Conservation (phyloP, 78 protist genomes). For the Dictyostelium intermedium region DNA sequence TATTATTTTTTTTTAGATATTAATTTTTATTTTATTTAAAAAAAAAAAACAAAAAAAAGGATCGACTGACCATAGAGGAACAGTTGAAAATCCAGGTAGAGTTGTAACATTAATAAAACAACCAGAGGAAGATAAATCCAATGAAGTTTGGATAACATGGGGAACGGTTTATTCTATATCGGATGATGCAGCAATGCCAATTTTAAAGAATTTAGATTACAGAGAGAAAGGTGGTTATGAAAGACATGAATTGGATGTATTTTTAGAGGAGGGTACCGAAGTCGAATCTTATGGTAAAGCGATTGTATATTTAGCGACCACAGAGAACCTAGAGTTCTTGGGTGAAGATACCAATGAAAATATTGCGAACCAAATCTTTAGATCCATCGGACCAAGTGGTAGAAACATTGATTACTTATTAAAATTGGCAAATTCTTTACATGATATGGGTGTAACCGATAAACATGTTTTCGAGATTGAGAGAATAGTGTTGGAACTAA, state of each 20-base stretch:
- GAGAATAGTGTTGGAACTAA: not conserved
- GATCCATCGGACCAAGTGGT: conserved; percentile 75
- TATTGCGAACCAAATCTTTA: conserved; percentile 55
- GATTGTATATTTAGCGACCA: conserved; percentile 67
- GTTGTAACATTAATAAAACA: conserved; percentile 79
- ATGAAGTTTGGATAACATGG: conserved; percentile 64
- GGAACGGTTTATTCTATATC: conserved; percentile 73
- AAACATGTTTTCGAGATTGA: conserved; percentile 64
- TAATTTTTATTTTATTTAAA: not conserved
- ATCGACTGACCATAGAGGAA: conserved; percentile 75
- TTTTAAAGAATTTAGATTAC: conserved; percentile 73
- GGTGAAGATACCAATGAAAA: conserved; percentile 46
- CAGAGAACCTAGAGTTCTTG: conserved; percentile 24
- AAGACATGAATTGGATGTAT: conserved; percentile 56
- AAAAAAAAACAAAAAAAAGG: not conserved
- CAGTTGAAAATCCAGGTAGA: conserved; percentile 70
- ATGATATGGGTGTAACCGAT: conserved; percentile 57
- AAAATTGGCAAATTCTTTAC: conserved; percentile 38
- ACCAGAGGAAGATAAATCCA: conserved; percentile 13
- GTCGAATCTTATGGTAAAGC: conserved; percentile 35
- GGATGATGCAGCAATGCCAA: conserved; percentile 33
- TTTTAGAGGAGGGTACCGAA: not conserved
- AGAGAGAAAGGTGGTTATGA: conserved; percentile 84
- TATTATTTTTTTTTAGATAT: not conserved
- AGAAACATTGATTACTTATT: conserved; percentile 75